Evolutionary conservation across 139 green algal species (phyloP).

Genomic region (Coccomyxa sp.): DNA sequence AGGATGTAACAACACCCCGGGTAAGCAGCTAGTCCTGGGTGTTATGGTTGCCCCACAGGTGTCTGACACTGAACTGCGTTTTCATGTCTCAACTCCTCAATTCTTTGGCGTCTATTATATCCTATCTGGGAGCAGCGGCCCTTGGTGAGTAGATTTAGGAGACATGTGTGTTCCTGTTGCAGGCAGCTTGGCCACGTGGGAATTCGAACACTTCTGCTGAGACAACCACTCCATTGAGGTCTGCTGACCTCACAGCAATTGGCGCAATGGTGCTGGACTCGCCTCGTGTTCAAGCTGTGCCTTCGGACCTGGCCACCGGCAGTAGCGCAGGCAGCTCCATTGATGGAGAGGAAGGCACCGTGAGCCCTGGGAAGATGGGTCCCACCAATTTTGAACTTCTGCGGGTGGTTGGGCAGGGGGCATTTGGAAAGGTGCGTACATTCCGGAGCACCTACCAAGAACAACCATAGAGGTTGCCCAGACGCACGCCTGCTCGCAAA

Average conservation of each 20-base stretch:
- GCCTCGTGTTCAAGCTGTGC: too few relatives aligned
- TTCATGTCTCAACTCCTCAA: not conserved
- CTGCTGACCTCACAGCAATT: too few relatives aligned
- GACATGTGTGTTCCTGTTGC: too few relatives aligned
- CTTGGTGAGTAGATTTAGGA: not conserved
- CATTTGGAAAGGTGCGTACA: constrained; percentile 86
- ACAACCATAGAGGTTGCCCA: not conserved
- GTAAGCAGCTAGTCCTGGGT: not conserved
- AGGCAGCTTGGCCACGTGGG: too few relatives aligned
- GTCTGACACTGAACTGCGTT: not conserved
- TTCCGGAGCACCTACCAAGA: not conserved
- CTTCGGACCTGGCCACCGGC: too few relatives aligned
- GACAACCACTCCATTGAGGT: too few relatives aligned
- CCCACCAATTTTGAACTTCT: constrained; percentile 93
- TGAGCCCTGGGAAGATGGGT: constrained; percentile 38
- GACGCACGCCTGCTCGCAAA: too few relatives aligned
- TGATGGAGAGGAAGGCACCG: not conserved
- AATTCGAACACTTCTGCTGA: too few relatives aligned
- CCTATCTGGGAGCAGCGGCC: not conserved
- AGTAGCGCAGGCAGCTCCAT: too few relatives aligned
- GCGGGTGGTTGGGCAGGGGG: constrained; percentile 88
- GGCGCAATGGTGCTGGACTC: too few relatives aligned
- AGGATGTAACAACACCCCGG: too few relatives aligned
- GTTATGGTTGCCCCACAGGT: too few relatives aligned
- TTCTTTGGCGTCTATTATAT: not conserved